A percentile compares a stretch with the other conserved stretches of the same genome.
Evolutionary conservation across 2,329 filamentous ascomycete genomes (phyloP).

Genomic region (Aspergillus pseudoglaucus): DNA sequence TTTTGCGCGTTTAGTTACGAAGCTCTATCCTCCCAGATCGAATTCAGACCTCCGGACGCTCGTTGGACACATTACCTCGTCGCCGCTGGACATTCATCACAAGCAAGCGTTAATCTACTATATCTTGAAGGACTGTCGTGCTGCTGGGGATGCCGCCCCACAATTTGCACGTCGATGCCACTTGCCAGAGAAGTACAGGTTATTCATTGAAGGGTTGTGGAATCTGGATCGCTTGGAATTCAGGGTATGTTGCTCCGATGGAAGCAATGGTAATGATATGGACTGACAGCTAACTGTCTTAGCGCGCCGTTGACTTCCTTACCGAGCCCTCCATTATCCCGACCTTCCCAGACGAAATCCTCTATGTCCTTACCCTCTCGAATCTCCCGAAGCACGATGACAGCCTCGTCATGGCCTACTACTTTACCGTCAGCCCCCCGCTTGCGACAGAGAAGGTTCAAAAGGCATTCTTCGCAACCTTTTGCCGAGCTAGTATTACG

Average conservation of each 20-base stretch:
- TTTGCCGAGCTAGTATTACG: constrained; percentile 60
- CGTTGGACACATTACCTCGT: constrained; percentile 62
- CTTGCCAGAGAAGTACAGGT: constrained; percentile 68
- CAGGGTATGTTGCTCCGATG: constrained; percentile 38
- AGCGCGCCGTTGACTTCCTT: constrained; percentile 67
- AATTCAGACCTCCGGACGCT: constrained; percentile 62
- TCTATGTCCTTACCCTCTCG: constrained; percentile 57
- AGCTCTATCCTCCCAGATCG: constrained; percentile 67
- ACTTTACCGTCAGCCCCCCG: constrained; percentile 66
- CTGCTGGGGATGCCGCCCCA: constrained; percentile 44
- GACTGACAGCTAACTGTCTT: not conserved
- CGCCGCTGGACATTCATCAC: constrained; percentile 62
- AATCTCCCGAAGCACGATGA: constrained; percentile 55
- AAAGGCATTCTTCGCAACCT: constrained; percentile 61
- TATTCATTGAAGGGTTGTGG: constrained; percentile 79
- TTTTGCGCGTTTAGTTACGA: constrained; percentile 40
- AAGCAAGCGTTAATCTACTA: constrained; percentile 82
- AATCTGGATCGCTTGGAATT: constrained; percentile 68
- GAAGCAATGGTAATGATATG: not conserved
- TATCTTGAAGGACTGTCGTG: constrained; percentile 67
- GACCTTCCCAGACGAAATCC: constrained; percentile 77
- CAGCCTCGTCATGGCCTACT: constrained; percentile 68
- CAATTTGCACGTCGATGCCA: constrained; percentile 59
- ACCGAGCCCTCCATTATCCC: constrained; percentile 72
- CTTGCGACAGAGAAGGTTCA: constrained; percentile 59